phyloP scores from a whole-genome alignment of 768 basidiomycete species.

The Suillus tomentosus region DNA sequence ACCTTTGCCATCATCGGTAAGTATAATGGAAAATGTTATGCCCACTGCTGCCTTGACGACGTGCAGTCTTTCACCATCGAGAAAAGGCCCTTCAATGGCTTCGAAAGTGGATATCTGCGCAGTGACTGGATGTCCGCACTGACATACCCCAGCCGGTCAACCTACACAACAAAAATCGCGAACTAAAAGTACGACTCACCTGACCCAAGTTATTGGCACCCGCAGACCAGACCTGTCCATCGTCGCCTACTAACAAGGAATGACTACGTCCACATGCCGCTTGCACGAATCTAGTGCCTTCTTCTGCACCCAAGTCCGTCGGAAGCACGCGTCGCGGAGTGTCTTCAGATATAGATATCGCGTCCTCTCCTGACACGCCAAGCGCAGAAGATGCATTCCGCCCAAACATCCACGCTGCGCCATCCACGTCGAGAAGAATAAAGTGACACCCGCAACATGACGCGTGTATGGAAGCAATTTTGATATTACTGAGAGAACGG shows the following conservation, averaged over 20 bases:
- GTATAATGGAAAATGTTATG: slow-evolving; percentile 77
- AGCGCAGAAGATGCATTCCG: slow-evolving; percentile 73
- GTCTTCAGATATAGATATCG: slow-evolving; percentile 77
- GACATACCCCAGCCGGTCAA: slow-evolving; percentile 6
- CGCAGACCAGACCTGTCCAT: slow-evolving; percentile 81
- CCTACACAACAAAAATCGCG: neutral
- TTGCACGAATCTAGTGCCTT: slow-evolving; percentile 65
- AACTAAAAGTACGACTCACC: slow-evolving; percentile 43
- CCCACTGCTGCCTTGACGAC: slow-evolving; percentile 80
- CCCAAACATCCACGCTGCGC: slow-evolving; percentile 89
- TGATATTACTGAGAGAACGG: slow-evolving; percentile 83
- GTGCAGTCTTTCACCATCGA: slow-evolving; percentile 60
- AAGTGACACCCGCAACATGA: slow-evolving; percentile 78
- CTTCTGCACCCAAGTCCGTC: slow-evolving; percentile 58
- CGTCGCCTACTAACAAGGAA: slow-evolving; percentile 77
- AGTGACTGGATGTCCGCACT: slow-evolving; percentile 73
- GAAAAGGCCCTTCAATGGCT: slow-evolving; percentile 56
- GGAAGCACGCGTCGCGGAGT: slow-evolving; percentile 65
- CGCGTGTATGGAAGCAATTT: slow-evolving; percentile 69
- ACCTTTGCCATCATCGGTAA: slow-evolving; percentile 85
- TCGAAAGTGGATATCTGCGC: slow-evolving; percentile 72
- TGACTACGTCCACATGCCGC: slow-evolving; percentile 87
- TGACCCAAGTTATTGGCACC: slow-evolving; percentile 83
- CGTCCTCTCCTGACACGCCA: slow-evolving; percentile 55
- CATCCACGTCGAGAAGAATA: slow-evolving; percentile 71